Evolutionary conservation across 306 rosid genomes (phyloP).

Genomic region (Abrus precatorius): DNA sequence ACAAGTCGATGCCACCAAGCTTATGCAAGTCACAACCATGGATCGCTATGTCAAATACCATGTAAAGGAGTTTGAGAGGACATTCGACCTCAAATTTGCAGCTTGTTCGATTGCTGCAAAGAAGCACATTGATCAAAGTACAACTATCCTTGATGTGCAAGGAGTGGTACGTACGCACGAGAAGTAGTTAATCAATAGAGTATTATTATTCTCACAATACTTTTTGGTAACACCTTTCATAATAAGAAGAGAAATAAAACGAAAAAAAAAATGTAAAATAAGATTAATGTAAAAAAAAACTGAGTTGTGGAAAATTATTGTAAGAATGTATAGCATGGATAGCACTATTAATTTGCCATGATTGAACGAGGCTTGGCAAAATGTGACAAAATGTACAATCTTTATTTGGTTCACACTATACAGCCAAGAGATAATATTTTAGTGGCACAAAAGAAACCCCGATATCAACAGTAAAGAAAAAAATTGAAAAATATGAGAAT

Average conservation of each 20-base stretch:
- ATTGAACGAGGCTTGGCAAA: not conserved
- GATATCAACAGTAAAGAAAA: constrained; percentile 7
- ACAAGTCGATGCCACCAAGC: constrained; percentile 70
- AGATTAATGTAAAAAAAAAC: no score
- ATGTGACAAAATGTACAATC: not conserved
- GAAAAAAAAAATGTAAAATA: not conserved
- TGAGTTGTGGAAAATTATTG: no score
- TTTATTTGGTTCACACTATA: constrained; percentile 32
- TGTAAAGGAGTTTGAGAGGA: constrained; percentile 86
- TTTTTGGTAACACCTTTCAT: no score
- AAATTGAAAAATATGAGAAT: not conserved
- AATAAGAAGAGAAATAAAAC: not conserved
- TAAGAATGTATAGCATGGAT: no score
- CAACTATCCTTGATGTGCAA: constrained; percentile 91
- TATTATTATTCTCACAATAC: no score
- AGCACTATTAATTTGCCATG: no score
- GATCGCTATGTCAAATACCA: constrained; percentile 88
- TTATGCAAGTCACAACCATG: constrained; percentile 88
- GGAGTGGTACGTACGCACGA: constrained; percentile 92
- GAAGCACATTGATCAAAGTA: constrained; percentile 95
- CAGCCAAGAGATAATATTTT: constrained; percentile 21
- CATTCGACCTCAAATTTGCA: constrained; percentile 78
- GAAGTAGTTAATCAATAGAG: constrained; percentile 3
- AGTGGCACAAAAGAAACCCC: constrained; percentile 15
- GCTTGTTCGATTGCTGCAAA: constrained; percentile 92